Conservation (phyloP, 768 basidiomycete genomes). For the Multifurca ochricompacta region DNA sequence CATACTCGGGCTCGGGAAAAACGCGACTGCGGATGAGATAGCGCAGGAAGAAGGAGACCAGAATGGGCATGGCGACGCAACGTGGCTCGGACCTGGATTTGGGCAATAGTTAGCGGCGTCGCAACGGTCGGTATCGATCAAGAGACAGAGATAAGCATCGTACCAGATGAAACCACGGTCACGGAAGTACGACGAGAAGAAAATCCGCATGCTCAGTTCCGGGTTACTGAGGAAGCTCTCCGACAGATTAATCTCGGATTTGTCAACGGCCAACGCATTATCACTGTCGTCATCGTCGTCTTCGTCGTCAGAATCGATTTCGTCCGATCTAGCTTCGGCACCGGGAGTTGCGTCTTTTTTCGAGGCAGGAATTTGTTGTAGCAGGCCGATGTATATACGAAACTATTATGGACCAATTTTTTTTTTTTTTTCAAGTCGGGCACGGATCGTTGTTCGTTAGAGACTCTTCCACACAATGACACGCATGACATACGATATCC, state of each 20-base stretch:
- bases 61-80: slow-evolving; percentile 42
- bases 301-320: slow-evolving; percentile 17
- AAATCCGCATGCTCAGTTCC: slow-evolving; percentile 48
- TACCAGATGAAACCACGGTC: slow-evolving; percentile 66
- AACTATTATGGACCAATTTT: no score
- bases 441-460: no score
- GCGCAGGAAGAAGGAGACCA: slow-evolving; percentile 52
- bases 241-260: slow-evolving; percentile 26
- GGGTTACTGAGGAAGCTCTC: slow-evolving; percentile 55
- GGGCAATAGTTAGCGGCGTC: slow-evolving; percentile 19
- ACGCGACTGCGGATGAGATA: slow-evolving; percentile 52
- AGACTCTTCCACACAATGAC: no score
- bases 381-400: slow-evolving; percentile 51
- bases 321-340: slow-evolving; percentile 17
- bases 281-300: slow-evolving; percentile 34
- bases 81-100: slow-evolving; percentile 38
- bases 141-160: background rate
- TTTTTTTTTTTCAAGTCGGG: no score
- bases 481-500: slow-evolving; percentile 47
- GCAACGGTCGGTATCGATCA: no score
- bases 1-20: slow-evolving; percentile 40
- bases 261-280: slow-evolving; percentile 14
- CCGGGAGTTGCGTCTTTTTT: slow-evolving; percentile 20
- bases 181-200: slow-evolving; percentile 62
- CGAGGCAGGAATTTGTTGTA: slow-evolving; percentile 21